Conservation (phyloP, 768 basidiomycete genomes). For the Russula earlei region DNA sequence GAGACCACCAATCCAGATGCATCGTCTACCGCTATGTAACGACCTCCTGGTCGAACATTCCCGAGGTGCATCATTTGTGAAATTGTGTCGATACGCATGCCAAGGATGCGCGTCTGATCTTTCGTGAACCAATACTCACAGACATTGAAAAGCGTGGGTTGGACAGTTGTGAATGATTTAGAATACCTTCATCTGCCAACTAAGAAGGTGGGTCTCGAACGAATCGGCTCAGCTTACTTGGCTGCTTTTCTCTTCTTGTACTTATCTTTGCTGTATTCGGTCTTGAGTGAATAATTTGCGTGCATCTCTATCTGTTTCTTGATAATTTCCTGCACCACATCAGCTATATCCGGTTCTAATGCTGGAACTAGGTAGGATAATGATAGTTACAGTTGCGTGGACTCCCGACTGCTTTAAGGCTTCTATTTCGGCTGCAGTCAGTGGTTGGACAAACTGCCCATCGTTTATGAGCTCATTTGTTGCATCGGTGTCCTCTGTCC, state of each 20-base stretch:
- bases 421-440: slow-evolving; percentile 79
- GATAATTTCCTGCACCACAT: slow-evolving; percentile 74
- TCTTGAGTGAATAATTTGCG: slow-evolving; percentile 86
- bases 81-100: slow-evolving; percentile 79
- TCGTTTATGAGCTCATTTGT: slow-evolving; percentile 96
- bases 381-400: slow-evolving; percentile 53
- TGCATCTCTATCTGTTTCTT: slow-evolving; percentile 90
- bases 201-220: not conserved
- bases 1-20: slow-evolving; percentile 83
- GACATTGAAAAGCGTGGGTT: slow-evolving; percentile 81
- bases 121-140: slow-evolving; percentile 84
- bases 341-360: not conserved
- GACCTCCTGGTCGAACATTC: slow-evolving; percentile 78
- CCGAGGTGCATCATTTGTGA: slow-evolving; percentile 81
- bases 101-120: slow-evolving; percentile 70
- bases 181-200: slow-evolving; percentile 50
- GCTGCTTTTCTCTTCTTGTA: slow-evolving; percentile 95
- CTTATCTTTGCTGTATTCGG: slow-evolving; percentile 98
- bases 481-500: slow-evolving; percentile 86
- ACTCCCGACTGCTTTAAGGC: slow-evolving; percentile 72
- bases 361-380: not conserved
- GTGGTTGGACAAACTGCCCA: slow-evolving; percentile 70
- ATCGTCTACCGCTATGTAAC: slow-evolving; percentile 85
- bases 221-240: slow-evolving; percentile 49
- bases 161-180: slow-evolving; percentile 78